Base-by-base conservation (phyloP, 2,329 filamentous ascomycete species). In the Aspergillus aculeatus region DNA sequence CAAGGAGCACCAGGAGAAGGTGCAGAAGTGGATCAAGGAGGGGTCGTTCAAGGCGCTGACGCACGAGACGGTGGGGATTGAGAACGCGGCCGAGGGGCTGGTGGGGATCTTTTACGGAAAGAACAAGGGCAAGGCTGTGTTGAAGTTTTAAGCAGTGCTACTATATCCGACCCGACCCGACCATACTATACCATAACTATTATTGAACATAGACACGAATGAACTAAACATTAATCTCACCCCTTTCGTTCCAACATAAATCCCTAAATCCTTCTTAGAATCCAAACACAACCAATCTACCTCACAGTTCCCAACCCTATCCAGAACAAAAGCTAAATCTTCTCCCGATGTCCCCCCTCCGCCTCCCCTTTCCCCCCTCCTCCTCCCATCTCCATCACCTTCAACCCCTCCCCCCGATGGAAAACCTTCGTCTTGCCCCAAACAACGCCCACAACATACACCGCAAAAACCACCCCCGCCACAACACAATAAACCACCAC, bases 111-210 rank as follows among this genome's bases (percentile, higher is more conserved):
- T 95, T 57, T 74, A 84, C 69, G 92, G 92, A 51, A 84, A 89
- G 76, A 96, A 96, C 80, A 90, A 92, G 77, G 92, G 92, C 67
- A 96, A 96, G 84, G 89, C 91, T 16, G 84, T 95, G 23, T 70
- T 95, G 69, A 89, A 91, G 81, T 85, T 89, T 41, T 67, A 86
- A 78, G 52, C 32, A 1, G 32, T 35, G 21, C 21, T 21, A 21
- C 21, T 21, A 21, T 21, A 21, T 2, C 21, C 21, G 21, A 21
- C 21, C 21, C 21, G 21, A 21, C 3, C 23, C 4, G 23, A 12
- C 3, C 32, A 4, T 11, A 35, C 5, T 35, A 35, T 35, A 35
- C 32, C 32, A 35, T 14, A 14, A 14, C 32, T 12, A 35, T 7
- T 19, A 19, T 4, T 44, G 38, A 19, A 16, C 16, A n/a, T 35